Percentiles rank a stretch among this genome's conserved stretches.
These are phyloP conservation scores for Phragmites australis DNA, from an alignment of 176 grass and related monocot species.

Conservation along the genomic window DNA sequence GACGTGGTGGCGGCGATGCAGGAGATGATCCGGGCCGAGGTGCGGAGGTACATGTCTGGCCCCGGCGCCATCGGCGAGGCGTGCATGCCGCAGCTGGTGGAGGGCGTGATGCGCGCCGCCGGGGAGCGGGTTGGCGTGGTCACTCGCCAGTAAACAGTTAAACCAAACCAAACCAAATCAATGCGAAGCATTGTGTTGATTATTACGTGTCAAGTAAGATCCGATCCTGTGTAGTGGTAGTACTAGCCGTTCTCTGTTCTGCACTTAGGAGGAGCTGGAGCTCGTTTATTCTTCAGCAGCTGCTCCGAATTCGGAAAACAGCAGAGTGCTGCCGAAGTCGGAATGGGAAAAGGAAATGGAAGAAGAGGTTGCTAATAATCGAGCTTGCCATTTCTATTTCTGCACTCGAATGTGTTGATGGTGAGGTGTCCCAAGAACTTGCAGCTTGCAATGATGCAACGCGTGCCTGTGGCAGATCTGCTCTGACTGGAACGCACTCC, in stretches of 20 bases:
- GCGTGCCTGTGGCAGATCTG: background rate
- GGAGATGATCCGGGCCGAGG: conserved; percentile 87
- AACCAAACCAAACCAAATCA: background rate
- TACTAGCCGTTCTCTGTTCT: background rate
- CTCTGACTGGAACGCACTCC: background rate
- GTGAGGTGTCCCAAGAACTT: background rate
- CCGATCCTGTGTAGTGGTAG: conserved; percentile 17
- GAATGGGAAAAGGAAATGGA: background rate
- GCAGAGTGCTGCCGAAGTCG: conserved; percentile 27
- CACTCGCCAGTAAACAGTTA: background rate
- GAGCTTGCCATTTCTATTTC: conserved; percentile 14
- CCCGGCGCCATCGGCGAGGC: conserved; percentile 36
- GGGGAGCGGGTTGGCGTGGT: conserved; percentile 42
- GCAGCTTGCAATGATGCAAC: background rate
- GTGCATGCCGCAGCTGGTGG: conserved; percentile 44
- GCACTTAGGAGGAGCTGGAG: background rate
- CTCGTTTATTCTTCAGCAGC: background rate
- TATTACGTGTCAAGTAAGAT: background rate
- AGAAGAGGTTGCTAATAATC: background rate
- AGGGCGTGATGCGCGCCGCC: conserved; percentile 62
- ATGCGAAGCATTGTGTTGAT: conserved; percentile 39
- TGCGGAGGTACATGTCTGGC: conserved; percentile 78
- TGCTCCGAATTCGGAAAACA: conserved; percentile 38
- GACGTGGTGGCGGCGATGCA: conserved; percentile 61
- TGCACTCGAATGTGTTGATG: background rate